phyloP scores from a whole-genome alignment of 768 basidiomycete species.

The Rhizopogon salebrosus region DNA sequence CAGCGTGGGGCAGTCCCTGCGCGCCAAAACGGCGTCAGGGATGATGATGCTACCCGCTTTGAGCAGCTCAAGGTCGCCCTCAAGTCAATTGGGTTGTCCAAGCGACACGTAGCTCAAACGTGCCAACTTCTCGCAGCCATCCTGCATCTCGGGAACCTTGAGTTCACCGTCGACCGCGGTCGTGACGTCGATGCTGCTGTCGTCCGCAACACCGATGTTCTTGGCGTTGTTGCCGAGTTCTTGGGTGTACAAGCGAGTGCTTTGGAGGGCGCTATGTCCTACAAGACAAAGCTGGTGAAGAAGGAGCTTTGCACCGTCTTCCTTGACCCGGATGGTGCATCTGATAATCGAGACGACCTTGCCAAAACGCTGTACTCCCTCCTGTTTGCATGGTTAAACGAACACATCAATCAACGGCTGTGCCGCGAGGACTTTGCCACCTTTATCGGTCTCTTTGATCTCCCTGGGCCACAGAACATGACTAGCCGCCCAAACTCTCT shows the following conservation, averaged over 20 bases:
- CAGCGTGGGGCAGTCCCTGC: slow-evolving; percentile 48
- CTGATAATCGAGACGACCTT: slow-evolving; percentile 90
- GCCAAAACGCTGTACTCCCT: slow-evolving; percentile 92
- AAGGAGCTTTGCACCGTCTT: slow-evolving; percentile 98
- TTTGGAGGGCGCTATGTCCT: slow-evolving; percentile 78
- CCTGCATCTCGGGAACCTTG: slow-evolving; percentile 92
- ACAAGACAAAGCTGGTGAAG: slow-evolving; percentile 88
- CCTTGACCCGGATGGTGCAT: slow-evolving; percentile 89
- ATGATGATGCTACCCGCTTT: slow-evolving; percentile 84
- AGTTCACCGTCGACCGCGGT: slow-evolving; percentile 79
- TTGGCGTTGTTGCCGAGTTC: slow-evolving; percentile 87
- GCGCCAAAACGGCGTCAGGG: slow-evolving; percentile 43
- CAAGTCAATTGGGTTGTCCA: slow-evolving; percentile 90
- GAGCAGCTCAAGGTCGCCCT: slow-evolving; percentile 93
- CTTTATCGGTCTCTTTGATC: slow-evolving; percentile 90
- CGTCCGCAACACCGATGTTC: slow-evolving; percentile 77
- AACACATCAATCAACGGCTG: slow-evolving; percentile 91
- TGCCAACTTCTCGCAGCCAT: slow-evolving; percentile 95
- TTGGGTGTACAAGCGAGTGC: slow-evolving; percentile 72
- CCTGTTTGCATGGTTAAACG: slow-evolving; percentile 94
- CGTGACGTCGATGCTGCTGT: slow-evolving; percentile 92
- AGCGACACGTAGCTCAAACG: slow-evolving; percentile 90
- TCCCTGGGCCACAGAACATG: slow-evolving; percentile 91
- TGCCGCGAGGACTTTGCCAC: slow-evolving; percentile 90
- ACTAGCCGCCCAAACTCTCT: slow-evolving; percentile 85